Evolutionary conservation across 352 stramenopile species (phyloP).

Genomic region (Poterioochromonas sp.): DNA sequence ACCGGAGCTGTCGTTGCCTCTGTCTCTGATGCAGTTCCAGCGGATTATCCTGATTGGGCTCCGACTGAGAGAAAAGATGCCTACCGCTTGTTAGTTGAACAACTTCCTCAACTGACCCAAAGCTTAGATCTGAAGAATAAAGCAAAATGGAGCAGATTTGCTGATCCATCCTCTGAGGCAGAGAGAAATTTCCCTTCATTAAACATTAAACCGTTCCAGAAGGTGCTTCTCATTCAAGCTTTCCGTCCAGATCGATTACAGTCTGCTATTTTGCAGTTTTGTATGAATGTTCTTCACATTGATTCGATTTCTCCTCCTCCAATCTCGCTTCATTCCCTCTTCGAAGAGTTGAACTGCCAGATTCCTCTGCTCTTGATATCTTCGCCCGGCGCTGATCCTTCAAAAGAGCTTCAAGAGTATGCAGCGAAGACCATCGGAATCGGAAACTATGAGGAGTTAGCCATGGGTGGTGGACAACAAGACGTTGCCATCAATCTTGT

Average conservation of each 20-base stretch:
- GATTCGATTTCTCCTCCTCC: constrained; percentile 64
- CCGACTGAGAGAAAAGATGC: constrained; percentile 68
- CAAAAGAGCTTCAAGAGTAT: constrained; percentile 81
- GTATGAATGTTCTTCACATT: constrained; percentile 68
- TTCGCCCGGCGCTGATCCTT: constrained; percentile 80
- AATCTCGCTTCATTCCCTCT: constrained; percentile 39
- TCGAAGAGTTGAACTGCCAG: neutral
- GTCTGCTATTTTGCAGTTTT: constrained; percentile 75
- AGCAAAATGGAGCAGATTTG: constrained; percentile 76
- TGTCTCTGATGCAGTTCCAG: constrained; percentile 33
- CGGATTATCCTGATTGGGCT: constrained; percentile 52
- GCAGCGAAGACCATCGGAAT: constrained; percentile 66
- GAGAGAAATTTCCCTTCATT: constrained; percentile 72
- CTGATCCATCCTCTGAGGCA: constrained; percentile 63
- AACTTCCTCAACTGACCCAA: constrained; percentile 43
- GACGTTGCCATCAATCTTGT: constrained; percentile 74
- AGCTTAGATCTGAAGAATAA: constrained; percentile 62
- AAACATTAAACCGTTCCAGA: constrained; percentile 73
- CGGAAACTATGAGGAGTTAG: constrained; percentile 77
- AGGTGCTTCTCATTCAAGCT: constrained; percentile 77
- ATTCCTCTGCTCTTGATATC: constrained; percentile 77
- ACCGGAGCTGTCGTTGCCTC: constrained; percentile 62
- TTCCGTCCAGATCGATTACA: constrained; percentile 76
- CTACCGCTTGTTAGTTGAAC: constrained; percentile 54
- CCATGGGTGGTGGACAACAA: constrained; percentile 86